phyloP scores from a whole-genome alignment of 768 basidiomycete genomes.

The Auriscalpium vulgare region DNA sequence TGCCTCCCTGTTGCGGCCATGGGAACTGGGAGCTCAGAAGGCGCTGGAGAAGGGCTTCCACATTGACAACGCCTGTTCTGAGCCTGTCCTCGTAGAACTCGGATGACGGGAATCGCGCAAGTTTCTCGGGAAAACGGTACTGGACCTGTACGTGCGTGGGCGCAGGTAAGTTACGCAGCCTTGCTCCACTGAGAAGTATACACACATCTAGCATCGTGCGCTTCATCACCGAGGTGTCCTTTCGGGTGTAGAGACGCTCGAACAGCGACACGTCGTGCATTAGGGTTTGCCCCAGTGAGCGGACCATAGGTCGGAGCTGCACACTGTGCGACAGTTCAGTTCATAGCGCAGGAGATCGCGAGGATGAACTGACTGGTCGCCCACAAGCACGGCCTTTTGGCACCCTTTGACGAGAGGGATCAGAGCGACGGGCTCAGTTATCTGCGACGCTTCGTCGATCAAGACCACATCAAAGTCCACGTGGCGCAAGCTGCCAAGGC shows the following conservation, averaged over 20 bases:
- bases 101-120: conserved; percentile 52
- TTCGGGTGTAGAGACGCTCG: conserved; percentile 47
- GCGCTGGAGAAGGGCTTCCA: conserved; percentile 20
- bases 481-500: conserved; percentile 48
- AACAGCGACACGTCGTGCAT: conserved; percentile 55
- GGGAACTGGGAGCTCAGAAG: conserved; percentile 41
- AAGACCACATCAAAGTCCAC: conserved; percentile 51
- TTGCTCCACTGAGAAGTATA: background rate
- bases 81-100: conserved; percentile 57
- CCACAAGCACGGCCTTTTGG: conserved; percentile 49
- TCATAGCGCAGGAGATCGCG: background rate
- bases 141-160: conserved; percentile 35
- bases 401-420: conserved; percentile 64
- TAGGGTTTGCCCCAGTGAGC: conserved; percentile 47
- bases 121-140: conserved; percentile 52
- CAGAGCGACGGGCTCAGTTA: conserved; percentile 57
- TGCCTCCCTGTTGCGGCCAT: conserved; percentile 39
- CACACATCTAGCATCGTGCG: conserved; percentile 57
- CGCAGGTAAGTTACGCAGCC: background rate
- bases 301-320: conserved; percentile 59
- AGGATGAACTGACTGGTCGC: conserved; percentile 51
- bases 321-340: conserved; percentile 32
- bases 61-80: conserved; percentile 32
- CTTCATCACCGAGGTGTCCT: conserved; percentile 26
- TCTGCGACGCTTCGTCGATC: conserved; percentile 66